These are phyloP conservation scores for Pilatotrama ljubarskyi DNA, from an alignment of 768 basidiomycete genomes.

Conservation along the genomic window DNA sequence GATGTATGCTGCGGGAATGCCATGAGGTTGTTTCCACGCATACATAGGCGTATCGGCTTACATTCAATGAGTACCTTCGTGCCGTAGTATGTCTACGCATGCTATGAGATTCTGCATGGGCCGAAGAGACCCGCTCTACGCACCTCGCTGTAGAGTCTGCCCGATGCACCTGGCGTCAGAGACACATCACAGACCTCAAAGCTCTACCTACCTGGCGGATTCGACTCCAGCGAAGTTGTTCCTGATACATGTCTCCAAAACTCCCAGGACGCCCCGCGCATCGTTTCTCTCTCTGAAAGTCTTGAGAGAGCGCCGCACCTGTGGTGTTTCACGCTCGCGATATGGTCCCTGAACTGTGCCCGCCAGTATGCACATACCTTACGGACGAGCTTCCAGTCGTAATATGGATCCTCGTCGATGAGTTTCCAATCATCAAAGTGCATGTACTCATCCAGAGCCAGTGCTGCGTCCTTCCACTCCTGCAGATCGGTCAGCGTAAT, in stretches of 20 bases:
- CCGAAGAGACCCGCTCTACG: slow-evolving; percentile 4
- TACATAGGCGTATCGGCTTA: slow-evolving; percentile 34
- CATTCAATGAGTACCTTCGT: slow-evolving; percentile 91
- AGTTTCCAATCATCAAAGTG: slow-evolving; percentile 91
- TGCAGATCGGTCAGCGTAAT: slow-evolving; percentile 29
- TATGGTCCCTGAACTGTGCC: neutral
- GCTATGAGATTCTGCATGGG: neutral
- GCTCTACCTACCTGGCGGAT: slow-evolving; percentile 57
- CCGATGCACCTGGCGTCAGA: neutral
- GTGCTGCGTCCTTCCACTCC: slow-evolving; percentile 89
- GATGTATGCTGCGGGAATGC: slow-evolving; percentile 63
- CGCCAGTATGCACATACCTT: slow-evolving; percentile 56
- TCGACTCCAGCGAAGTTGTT: slow-evolving; percentile 94
- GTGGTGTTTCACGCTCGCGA: neutral
- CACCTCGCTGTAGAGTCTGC: slow-evolving; percentile 86
- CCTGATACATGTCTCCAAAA: slow-evolving; percentile 87
- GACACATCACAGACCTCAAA: slow-evolving; percentile 8
- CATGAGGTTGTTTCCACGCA: too few relatives aligned
- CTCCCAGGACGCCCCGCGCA: slow-evolving; percentile 81
- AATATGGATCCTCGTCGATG: slow-evolving; percentile 83
- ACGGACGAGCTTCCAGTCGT: slow-evolving; percentile 85
- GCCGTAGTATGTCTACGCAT: slow-evolving; percentile 77
- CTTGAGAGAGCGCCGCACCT: slow-evolving; percentile 76
- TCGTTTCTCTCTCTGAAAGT: slow-evolving; percentile 75
- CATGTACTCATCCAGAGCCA: slow-evolving; percentile 76